These are phyloP conservation scores for Mentha longifolia DNA, from an alignment of 257 asterid genomes.

Conservation along the genomic window DNA sequence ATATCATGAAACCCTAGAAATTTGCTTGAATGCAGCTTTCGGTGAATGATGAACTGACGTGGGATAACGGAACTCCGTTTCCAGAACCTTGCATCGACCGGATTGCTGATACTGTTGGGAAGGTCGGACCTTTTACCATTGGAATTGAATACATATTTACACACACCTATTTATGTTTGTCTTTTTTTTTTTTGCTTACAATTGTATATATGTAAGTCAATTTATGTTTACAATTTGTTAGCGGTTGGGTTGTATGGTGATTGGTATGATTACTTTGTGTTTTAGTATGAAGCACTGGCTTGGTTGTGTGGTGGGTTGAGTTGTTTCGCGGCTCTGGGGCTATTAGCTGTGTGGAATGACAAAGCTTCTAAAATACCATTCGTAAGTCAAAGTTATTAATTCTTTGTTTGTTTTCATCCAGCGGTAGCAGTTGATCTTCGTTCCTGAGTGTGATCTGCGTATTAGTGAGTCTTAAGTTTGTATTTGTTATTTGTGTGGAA, in stretches of 20 bases:
- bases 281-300: constrained; percentile 89
- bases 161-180: neutral
- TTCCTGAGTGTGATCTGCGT: neutral
- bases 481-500: constrained; percentile 4
- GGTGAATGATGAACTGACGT: constrained; percentile 77
- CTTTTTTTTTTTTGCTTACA: neutral
- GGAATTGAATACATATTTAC: neutral
- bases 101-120: constrained; percentile 92
- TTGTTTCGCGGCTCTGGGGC: constrained; percentile 71
- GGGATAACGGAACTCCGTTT: constrained; percentile 93
- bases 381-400: constrained; percentile 55
- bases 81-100: constrained; percentile 97
- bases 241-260: constrained; percentile 5
- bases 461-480: constrained; percentile 6
- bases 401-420: constrained; percentile 1
- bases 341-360: constrained; percentile 85
- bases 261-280: constrained; percentile 23
- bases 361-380: constrained; percentile 87
- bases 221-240: constrained; percentile 4
- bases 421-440: constrained; percentile 11
- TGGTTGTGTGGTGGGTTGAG: constrained; percentile 88
- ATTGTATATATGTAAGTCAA: neutral
- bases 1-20: constrained; percentile 1
- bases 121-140: constrained; percentile 48
- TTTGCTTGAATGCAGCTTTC: constrained; percentile 57